Base-by-base conservation (phyloP, 1,284 basidiomycete species). In the Rugosomyces carneus region DNA sequence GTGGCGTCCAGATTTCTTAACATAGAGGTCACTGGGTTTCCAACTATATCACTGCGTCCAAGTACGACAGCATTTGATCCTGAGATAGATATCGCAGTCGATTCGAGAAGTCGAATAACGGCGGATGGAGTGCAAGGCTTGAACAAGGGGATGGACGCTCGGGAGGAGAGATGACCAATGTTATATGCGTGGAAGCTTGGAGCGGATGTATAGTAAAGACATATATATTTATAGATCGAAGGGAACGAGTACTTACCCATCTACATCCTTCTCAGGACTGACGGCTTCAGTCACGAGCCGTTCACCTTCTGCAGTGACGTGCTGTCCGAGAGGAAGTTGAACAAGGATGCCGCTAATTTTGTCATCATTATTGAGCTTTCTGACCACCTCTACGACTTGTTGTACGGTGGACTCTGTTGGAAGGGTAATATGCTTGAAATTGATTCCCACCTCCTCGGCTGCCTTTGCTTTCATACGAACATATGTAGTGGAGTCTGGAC, bases 401-500 rank as follows among this genome's bases (percentile, higher is more conserved):
- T 85, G 78, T 49, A 89, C 84, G 49, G 81, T 76, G 35, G 81
- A 73, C 49, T 86, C 82, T 41, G 80, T 84, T 11, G 88, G 79
- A 26, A 96, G 65, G 13, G 68, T 65, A 60, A 98, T 71, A 65
- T 98, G 93, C 48, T 84, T 81, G 66, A 89, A 89, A 51, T 76
- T 80, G 73, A 99, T 93, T 49, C 95, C 94, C 56, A 91, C 89
- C 69, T 99, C 93, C 59, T 93, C 84, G 19, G 94, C 91, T 9
- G 96, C 96, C 67, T 94, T 96, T 42, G 81, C 76, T 72, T 99
- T 99, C 95, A 98, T 98, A 61, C 92, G 91, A 55, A 99, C 88
- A 70, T 99, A 99, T 44, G 88, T 87, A 26, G 76, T 73, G 6
- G 93, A 98, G 62, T 98, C 95, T 32, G 91, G 84, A 53, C 89